Evolutionary conservation across 1,284 basidiomycete genomes (phyloP).

Genomic region (Fistulina hepatica): DNA sequence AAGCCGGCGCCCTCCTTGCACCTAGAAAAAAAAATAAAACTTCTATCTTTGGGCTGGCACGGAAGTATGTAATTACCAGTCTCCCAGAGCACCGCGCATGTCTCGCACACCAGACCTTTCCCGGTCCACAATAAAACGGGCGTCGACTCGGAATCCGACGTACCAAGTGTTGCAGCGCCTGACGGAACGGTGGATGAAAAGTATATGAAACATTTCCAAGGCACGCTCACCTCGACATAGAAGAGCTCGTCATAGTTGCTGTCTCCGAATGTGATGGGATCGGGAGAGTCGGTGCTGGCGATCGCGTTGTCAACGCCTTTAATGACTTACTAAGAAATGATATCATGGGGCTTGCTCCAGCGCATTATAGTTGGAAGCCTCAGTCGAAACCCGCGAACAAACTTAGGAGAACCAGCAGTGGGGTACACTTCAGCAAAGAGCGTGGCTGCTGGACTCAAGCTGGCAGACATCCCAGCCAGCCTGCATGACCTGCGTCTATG

Average conservation of each 20-base stretch:
- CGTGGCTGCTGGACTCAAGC: constrained; percentile 45
- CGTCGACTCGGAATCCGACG: too few relatives aligned
- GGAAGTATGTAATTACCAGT: too few relatives aligned
- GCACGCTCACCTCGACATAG: constrained; percentile 39
- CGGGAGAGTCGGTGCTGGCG: constrained; percentile 38
- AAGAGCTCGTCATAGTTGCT: constrained; percentile 50
- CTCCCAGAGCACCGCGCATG: constrained; percentile 43
- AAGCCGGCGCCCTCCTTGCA: constrained; percentile 45
- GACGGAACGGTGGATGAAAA: too few relatives aligned
- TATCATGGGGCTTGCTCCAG: constrained; percentile 22
- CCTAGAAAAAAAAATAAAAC: neutral
- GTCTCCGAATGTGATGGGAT: constrained; percentile 49
- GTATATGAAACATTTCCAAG: constrained; percentile 1
- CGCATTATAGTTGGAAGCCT: constrained; percentile 58
- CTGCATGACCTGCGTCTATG: constrained; percentile 55
- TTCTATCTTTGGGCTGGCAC: too few relatives aligned
- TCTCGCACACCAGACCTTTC: constrained; percentile 52
- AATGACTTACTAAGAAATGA: neutral
- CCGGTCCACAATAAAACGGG: too few relatives aligned
- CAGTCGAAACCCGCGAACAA: constrained; percentile 52
- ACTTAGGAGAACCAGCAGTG: constrained; percentile 37
- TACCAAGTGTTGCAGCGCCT: too few relatives aligned
- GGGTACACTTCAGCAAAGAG: constrained; percentile 42
- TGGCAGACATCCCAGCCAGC: constrained; percentile 61
- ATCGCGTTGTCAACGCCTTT: constrained; percentile 12